phyloP scores from a whole-genome alignment of 441 rosid species.

The Melastoma candidum region DNA sequence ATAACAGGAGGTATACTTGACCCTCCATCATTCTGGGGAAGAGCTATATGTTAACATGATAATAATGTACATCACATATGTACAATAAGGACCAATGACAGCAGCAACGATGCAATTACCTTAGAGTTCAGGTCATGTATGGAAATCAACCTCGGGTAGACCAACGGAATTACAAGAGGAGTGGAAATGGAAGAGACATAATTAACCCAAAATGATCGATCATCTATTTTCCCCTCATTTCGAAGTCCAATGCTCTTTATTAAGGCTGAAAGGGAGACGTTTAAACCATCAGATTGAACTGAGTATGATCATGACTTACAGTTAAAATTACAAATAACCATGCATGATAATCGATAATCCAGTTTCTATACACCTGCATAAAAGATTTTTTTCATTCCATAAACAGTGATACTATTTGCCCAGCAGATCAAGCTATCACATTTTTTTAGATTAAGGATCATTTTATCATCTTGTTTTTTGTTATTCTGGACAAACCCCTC shows the following conservation, averaged over 20 bases:
- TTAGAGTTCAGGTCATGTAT: constrained; percentile 67
- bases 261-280: constrained; percentile 40
- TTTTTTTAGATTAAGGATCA: too few relatives aligned
- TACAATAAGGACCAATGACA: neutral
- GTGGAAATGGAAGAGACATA: constrained; percentile 62
- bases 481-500: too few relatives aligned
- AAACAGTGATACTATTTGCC: too few relatives aligned
- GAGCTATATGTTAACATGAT: neutral
- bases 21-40: constrained; percentile 55
- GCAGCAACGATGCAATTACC: constrained; percentile 23
- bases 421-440: too few relatives aligned
- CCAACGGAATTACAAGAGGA: constrained; percentile 76
- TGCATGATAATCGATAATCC: too few relatives aligned
- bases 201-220: constrained; percentile 81
- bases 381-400: too few relatives aligned
- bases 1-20: constrained; percentile 51
- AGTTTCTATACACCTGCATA: too few relatives aligned
- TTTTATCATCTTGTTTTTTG: too few relatives aligned
- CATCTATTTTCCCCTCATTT: constrained; percentile 84
- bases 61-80: too few relatives aligned
- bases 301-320: too few relatives aligned
- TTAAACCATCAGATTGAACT: neutral
- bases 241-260: constrained; percentile 70
- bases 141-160: constrained; percentile 87
- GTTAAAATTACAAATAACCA: too few relatives aligned